Evolutionary conservation across 1,284 basidiomycete species (phyloP), one percentile per base, ranked within the genome.

Genomic region (Cryptococcus deneoformans): DNA sequence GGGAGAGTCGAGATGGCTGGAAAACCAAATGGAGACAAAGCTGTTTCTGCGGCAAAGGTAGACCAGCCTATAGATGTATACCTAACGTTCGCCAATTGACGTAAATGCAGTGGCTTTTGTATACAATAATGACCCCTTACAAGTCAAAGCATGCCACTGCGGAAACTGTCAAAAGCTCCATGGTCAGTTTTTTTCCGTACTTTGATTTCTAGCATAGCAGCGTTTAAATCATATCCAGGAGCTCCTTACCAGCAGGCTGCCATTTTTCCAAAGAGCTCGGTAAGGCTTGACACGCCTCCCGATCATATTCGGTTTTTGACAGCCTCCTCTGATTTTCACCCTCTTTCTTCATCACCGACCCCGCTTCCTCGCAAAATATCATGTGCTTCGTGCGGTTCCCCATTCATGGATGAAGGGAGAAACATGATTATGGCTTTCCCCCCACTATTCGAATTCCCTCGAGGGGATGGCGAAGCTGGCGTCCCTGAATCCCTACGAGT

Each of bases 351-450:
- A 12, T 68, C 66, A 3, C 68, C 68, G 7, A 68, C 68, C 2
- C 68, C 68, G 2, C 57, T 69, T 10, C 69, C 69, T 5, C 62
- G 63, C 37, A 71, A 71, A 52, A 62, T 68, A 16, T 69, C 69
- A 4, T 71, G 69, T 50, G 53, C 65, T 35, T 68, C 69, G 8
- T 71, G 69, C 46, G 69, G 68, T 12, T 59, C 61, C 3, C 65
- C 68, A 12, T 56, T 72, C 34, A 62, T 72, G 47, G 70, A 72
- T 56, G 66, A 72, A 59, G 70, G 70, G 16, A 55, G 63, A 46
- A 70, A 70, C 50, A 72, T 72, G 70, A 63, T 70, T 46, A 65
- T 72, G 60, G 65, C 66, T 45, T 72, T 70, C 57, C 70, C 70
- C 10, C 68, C 70, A 4, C 56, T 55, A 2, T 70, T 72, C 47